phyloP scores from a whole-genome alignment of 805 yeast species.

The Kodamaea sagamina region DNA sequence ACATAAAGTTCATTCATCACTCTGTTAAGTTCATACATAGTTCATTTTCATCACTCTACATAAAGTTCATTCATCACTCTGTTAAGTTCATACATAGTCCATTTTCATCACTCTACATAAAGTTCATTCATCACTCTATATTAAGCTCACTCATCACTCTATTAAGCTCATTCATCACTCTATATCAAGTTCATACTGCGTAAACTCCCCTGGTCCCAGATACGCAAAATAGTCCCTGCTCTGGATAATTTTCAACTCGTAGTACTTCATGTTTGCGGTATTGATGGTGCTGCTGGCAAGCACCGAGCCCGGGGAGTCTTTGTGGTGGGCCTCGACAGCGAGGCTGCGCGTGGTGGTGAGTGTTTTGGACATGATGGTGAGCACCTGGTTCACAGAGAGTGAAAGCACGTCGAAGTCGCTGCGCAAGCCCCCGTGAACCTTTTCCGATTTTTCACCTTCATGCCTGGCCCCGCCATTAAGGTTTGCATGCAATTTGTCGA shows the following conservation, averaged over 20 bases:
- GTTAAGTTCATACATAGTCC: too few relatives aligned
- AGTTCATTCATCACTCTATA: too few relatives aligned
- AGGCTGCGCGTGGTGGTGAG: constrained; percentile 47
- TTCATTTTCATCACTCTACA: too few relatives aligned
- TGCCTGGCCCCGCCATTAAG: constrained; percentile 15
- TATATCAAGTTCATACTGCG: constrained; percentile 1
- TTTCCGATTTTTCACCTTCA: too few relatives aligned
- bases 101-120: too few relatives aligned
- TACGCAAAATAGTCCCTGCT: constrained; percentile 45
- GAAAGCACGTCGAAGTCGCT: constrained; percentile 21
- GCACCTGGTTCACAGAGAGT: constrained; percentile 53
- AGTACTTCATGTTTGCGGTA: constrained; percentile 62
- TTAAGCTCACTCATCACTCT: too few relatives aligned
- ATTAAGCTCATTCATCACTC: too few relatives aligned
- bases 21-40: too few relatives aligned
- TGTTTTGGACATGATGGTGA: constrained; percentile 56
- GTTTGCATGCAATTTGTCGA: constrained; percentile 56
- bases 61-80: too few relatives aligned
- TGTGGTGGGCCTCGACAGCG: constrained; percentile 27
- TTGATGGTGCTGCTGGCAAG: constrained; percentile 49
- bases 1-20: too few relatives aligned
- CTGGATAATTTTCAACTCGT: constrained; percentile 71
- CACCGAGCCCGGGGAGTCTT: constrained; percentile 5
- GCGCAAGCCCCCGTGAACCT: constrained; percentile 3
- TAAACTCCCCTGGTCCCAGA: constrained; percentile 26